Percentiles rank a stretch among this genome's conserved stretches.
Evolutionary conservation across 2,329 filamentous ascomycete species (phyloP).

Genomic region (Tolypocladium nubicola): DNA sequence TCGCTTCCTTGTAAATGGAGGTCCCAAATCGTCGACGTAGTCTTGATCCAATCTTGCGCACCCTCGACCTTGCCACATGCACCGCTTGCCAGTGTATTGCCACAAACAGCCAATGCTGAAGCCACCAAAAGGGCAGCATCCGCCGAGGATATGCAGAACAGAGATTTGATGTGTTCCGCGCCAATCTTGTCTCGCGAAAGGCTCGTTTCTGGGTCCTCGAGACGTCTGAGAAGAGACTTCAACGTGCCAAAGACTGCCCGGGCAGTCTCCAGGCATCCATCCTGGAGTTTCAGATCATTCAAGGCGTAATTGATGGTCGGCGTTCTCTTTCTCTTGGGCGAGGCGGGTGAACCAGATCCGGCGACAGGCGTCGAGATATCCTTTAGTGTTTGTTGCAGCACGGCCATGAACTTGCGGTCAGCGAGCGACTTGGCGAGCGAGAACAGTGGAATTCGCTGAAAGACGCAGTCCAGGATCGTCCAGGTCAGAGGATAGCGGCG

Average conservation of each 20-base stretch:
- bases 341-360: constrained; percentile 13
- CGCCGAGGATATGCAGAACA: constrained; percentile 38
- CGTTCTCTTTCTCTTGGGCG: constrained; percentile 37
- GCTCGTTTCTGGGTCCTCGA: constrained; percentile 22
- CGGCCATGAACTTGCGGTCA: constrained; percentile 55
- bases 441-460: constrained; percentile 56
- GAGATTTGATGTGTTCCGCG: constrained; percentile 45
- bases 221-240: constrained; percentile 32
- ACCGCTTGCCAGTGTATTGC: constrained; percentile 22
- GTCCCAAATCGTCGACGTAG: constrained; percentile 37
- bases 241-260: constrained; percentile 38
- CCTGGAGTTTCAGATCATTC: constrained; percentile 24
- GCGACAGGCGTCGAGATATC: constrained; percentile 35
- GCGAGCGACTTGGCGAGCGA: constrained; percentile 61
- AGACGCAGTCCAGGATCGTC: constrained; percentile 50
- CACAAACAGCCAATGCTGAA: constrained; percentile 35
- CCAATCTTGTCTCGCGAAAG: constrained; percentile 38
- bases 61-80: constrained; percentile 22
- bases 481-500: constrained; percentile 47
- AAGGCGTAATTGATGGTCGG: constrained; percentile 25
- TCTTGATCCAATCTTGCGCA: constrained; percentile 36
- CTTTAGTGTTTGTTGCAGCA: constrained; percentile 55
- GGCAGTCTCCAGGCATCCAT: constrained; percentile 34
- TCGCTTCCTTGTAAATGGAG: constrained; percentile 39
- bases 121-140: constrained; percentile 36